Percentiles rank a stretch among this genome's conserved stretches.
phyloP scores from a whole-genome alignment of 2,329 filamentous ascomycete species.

The Chalaropsis ovoidea region DNA sequence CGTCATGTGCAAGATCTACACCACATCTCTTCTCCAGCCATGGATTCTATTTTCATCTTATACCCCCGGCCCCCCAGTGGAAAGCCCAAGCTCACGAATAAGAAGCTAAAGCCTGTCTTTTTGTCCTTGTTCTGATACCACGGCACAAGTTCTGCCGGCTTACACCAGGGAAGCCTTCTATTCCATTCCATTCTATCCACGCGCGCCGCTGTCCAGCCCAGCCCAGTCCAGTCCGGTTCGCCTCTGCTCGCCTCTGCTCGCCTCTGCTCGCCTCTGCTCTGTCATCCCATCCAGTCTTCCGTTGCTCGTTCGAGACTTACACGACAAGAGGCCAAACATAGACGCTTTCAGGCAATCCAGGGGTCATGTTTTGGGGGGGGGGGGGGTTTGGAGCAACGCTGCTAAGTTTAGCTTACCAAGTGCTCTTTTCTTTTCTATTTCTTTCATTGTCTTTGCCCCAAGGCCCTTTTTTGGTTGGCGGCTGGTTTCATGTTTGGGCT shows the following conservation, averaged over 20 bases:
- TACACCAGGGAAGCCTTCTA: neutral
- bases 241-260: too few species aligned
- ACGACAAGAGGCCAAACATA: neutral
- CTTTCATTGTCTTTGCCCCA: neutral
- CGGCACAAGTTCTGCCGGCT: neutral
- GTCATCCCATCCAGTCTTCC: neutral
- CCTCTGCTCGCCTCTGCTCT: neutral
- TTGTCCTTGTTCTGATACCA: neutral
- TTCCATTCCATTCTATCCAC: neutral
- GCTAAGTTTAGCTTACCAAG: constrained; percentile 1
- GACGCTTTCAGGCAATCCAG: neutral
- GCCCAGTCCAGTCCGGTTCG: too few species aligned
- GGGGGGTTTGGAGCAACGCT: neutral
- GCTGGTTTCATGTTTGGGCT: neutral
- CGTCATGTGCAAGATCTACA: constrained; percentile 10
- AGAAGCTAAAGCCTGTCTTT: constrained; percentile 11
- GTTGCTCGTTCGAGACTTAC: neutral
- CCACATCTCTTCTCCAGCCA: neutral
- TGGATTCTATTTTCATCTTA: neutral
- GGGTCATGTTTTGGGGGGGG: neutral
- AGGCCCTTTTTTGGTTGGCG: constrained; percentile 4
- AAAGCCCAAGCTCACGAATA: constrained; percentile 7
- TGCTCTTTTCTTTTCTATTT: constrained; percentile 7
- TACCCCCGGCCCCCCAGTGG: neutral
- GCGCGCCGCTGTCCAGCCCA: neutral